Base-by-base conservation (phyloP, 2,329 filamentous ascomycete genomes). In the Pestalotiopsis sp. region DNA sequence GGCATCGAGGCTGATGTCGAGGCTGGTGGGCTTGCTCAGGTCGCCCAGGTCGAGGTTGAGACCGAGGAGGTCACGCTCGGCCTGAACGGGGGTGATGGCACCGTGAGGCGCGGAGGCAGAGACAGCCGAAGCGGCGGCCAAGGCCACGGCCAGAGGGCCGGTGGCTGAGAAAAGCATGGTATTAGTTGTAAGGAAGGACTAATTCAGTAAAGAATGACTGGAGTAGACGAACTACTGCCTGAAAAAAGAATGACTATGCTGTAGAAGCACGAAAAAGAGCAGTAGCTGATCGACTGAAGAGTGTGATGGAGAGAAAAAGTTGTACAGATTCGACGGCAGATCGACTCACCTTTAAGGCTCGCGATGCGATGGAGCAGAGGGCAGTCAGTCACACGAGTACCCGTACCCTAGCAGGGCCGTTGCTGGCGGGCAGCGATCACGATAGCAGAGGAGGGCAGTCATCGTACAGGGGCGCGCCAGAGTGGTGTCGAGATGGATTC, bases 161-260 rank as follows among this genome's bases (percentile, higher is more conserved):
- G 73, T 72, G 64, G 72, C 73, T 64, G 77, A 72, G 68, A 77
- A 77, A 66, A 76, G 75, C 77, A 79, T 78, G 13, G 36, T 63
- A 63, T 41, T 36, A 58, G 71, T 49, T 69, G 60, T 41, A 68
- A 68, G 67, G 69, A 69, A 64, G 68, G 70, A 74, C 68, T 70
- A 66, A 27, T 38, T 49, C 64, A 62, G 36, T 68, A 62, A 76
- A 73, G 76, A 78, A 68, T 77, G 76, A 78, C 75, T 77, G 76
- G 77, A 76, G 69, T 64, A 71, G 70, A 68, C 2, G 64, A 69
- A 74, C 71, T 70, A 27, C 64, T 73, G 70, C 72, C 70, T 52
- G 71, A 69, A 68, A 69, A 68, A 71, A 73, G 71, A 67, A 71
- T 69, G 71, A 76, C 67, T 67, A 71, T 73, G 74, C 72, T 70